phyloP scores from a whole-genome alignment of 1,284 basidiomycete species.

The Trichosporon inkin region DNA sequence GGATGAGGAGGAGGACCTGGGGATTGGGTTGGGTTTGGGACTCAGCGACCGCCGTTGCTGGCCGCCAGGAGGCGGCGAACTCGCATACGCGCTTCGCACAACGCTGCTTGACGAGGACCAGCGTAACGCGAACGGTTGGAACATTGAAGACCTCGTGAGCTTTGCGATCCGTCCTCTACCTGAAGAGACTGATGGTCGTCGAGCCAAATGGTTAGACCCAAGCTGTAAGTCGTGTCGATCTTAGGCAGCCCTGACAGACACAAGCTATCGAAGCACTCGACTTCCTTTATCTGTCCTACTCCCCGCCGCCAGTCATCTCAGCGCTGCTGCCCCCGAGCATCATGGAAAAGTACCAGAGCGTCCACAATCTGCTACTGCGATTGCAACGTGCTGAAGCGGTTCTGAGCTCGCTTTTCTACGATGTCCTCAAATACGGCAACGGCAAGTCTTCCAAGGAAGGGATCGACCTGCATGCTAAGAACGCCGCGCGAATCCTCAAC shows the following conservation, averaged over 20 bases:
- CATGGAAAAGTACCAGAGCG: slow-evolving; percentile 74
- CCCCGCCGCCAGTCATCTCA: slow-evolving; percentile 66
- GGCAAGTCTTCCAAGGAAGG: slow-evolving; percentile 4
- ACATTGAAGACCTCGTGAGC: slow-evolving; percentile 68
- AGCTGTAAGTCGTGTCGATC: slow-evolving; percentile 19
- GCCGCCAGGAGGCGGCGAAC: slow-evolving; percentile 77
- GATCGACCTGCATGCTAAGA: background rate
- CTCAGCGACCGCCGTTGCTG: slow-evolving; percentile 66
- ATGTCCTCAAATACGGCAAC: slow-evolving; percentile 27
- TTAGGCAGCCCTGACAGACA: background rate
- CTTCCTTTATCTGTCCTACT: slow-evolving; percentile 81
- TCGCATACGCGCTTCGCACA: slow-evolving; percentile 68
- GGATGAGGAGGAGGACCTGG: slow-evolving; percentile 32
- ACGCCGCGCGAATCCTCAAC: background rate
- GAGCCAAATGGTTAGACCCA: slow-evolving; percentile 70
- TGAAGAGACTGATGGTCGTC: slow-evolving; percentile 53
- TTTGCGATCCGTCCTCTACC: slow-evolving; percentile 70
- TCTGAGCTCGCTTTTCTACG: slow-evolving; percentile 61
- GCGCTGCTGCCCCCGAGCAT: slow-evolving; percentile 64
- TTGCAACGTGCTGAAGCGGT: slow-evolving; percentile 72
- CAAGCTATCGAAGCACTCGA: slow-evolving; percentile 70
- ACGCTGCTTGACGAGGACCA: slow-evolving; percentile 37
- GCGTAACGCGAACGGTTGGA: background rate
- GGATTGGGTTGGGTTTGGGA: slow-evolving; percentile 65
- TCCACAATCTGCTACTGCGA: slow-evolving; percentile 72